Base-by-base conservation (phyloP, 2,329 filamentous ascomycete species). In the Emmonsiellopsis sp. region DNA sequence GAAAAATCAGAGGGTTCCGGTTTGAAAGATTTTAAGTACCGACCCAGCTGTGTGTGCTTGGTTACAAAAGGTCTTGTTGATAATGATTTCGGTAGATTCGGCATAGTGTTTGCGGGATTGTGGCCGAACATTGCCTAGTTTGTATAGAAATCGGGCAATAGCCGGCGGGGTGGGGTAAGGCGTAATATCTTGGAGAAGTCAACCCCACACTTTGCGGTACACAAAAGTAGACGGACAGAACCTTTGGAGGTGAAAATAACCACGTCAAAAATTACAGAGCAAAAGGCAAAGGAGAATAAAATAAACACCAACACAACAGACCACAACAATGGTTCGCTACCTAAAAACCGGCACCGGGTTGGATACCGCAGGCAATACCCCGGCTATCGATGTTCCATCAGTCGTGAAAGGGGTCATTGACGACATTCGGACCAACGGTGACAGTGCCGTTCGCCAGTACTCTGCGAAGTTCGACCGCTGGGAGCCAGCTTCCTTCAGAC, bases 391-490 rank as follows among this genome's bases (percentile, higher is more conserved):
- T 20, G 70, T 75, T 7, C 54, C 69, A 0, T 52, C 60, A 16
- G 76, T 79, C 42, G 76, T 79, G 10, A 71, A 70, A 41, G 65
- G 63, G 2, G 75, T 79, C 13, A 78, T 80, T 52, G 67, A 73
- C 30, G 68, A 73, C 34, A 75, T 80, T 54, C 68, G 73, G 0
- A 52, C 55, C 3, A 69, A 76, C 20, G 77, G 78, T 3, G 77
- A 81, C 54, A 56, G 60, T 1, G 76, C 78, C 0, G 76, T 80
- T 3, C 67, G 75, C 2, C 60, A 58, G 1, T 80, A 79, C 61
- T 77, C 73, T 1, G 71, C 78, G 51, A 76, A 78, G 56, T 81
- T 80, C 54, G 78, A 80, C 61, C 74, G 75, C 54, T 81, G 78
- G 78, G 70, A 69, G 1, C 78, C 77, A 0, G 37, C 61, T 0